Percentiles rank a stretch among this genome's conserved stretches.
Conservation (phyloP, 2,329 filamentous ascomycete genomes). For the Coniochaeta sp. region DNA sequence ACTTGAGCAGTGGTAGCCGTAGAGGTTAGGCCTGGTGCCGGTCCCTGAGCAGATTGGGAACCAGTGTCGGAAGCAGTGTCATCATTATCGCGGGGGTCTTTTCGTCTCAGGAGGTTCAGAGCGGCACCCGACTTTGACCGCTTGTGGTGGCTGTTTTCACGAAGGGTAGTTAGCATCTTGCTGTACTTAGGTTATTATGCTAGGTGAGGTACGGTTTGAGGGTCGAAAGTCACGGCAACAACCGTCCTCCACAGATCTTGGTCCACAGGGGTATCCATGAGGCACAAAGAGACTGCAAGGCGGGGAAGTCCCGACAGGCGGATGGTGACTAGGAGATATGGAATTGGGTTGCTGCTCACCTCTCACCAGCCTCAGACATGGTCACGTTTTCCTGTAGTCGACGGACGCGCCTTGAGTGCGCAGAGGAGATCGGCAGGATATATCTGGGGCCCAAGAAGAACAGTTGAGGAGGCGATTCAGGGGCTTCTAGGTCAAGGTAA, state of each 20-base stretch:
- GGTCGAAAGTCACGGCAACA: not conserved
- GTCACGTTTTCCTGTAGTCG: not conserved
- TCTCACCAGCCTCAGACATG: not conserved
- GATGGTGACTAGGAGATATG: not conserved
- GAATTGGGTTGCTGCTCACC: not conserved
- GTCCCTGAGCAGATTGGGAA: slow-evolving; percentile 15
- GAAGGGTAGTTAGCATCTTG: not conserved
- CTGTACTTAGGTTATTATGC: not conserved
- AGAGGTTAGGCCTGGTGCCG: slow-evolving; percentile 20
- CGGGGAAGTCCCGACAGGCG: not conserved
- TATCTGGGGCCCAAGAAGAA: not conserved
- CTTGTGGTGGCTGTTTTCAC: not conserved
- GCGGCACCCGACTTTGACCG: not conserved
- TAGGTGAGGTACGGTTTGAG: no score
- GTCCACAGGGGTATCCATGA: not conserved
- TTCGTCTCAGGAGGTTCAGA: not conserved
- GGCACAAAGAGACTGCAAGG: not conserved
- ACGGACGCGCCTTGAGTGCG: not conserved
- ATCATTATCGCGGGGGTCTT: slow-evolving; percentile 25
- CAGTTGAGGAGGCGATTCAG: not conserved
- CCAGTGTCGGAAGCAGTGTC: slow-evolving; percentile 41
- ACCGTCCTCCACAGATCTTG: not conserved
- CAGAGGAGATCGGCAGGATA: not conserved
- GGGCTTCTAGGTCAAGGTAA: not conserved
- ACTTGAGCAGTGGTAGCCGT: slow-evolving; percentile 21